Conservation (phyloP, 495 filamentous ascomycete genomes). For the Cercophora sp. region DNA sequence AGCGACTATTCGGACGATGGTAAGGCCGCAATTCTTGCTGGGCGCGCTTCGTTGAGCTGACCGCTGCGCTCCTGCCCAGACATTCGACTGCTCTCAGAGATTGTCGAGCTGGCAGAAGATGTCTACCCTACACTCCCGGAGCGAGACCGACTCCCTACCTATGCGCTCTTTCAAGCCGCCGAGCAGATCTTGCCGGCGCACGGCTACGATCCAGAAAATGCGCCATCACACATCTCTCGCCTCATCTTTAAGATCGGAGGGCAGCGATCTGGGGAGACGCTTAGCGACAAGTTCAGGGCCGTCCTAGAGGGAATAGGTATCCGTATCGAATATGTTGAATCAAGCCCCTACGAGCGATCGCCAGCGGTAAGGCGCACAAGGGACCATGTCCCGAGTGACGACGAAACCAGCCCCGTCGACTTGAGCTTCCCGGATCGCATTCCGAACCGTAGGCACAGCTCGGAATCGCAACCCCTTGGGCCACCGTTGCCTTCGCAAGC, state of each 20-base stretch:
- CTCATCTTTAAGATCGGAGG: conserved; percentile 79
- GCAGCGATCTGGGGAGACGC: conserved; percentile 33
- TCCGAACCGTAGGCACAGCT: conserved; percentile 9
- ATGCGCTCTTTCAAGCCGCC: conserved; percentile 77
- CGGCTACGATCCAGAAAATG: conserved; percentile 65
- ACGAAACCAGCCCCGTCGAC: conserved; percentile 13
- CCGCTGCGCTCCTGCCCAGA: conserved; percentile 44
- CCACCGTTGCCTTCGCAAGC: not conserved
- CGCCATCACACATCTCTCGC: conserved; percentile 64
- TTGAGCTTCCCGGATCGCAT: not conserved
- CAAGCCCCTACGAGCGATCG: conserved; percentile 20
- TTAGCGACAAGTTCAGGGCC: conserved; percentile 32
- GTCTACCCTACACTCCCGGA: conserved; percentile 52
- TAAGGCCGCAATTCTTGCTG: conserved; percentile 25
- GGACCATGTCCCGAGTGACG: conserved; percentile 5
- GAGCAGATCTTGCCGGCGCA: conserved; percentile 64
- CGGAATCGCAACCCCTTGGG: conserved; percentile 12
- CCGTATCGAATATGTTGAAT: conserved; percentile 23
- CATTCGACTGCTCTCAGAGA: conserved; percentile 71
- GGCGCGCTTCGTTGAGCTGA: conserved; percentile 7
- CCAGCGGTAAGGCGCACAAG: conserved; percentile 7
- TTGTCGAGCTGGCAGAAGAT: conserved; percentile 66
- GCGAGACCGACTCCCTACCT: conserved; percentile 62
- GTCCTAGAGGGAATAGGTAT: conserved; percentile 32
- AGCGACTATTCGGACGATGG: conserved; percentile 61